Evolutionary conservation across 768 basidiomycete species (phyloP), one percentile per base, ranked within the genome.

Genomic region (Suillus lakei): DNA sequence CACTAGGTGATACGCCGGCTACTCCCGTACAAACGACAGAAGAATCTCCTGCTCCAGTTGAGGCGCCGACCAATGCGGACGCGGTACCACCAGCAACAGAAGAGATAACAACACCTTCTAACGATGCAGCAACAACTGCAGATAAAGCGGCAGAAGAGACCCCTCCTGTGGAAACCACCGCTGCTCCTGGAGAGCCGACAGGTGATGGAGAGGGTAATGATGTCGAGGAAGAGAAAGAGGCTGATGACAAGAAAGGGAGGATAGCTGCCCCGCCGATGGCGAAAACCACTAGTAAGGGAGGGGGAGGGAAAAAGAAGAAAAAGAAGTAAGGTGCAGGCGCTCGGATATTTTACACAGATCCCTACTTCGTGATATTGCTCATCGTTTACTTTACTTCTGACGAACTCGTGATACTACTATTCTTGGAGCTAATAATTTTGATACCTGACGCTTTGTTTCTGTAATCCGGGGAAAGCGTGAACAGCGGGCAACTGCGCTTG

Each of bases 261-360:
- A 23, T 12, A 16, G 16, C 0, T 3, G 69, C 61, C 44, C 18
- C 60, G 6, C 10, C 12, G 8, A 61, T 61, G 5, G n/a, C 71
- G 71, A 0, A 68, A 68, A 2, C 58, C 18, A 21, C 41, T n/a
- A 6, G n/a, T 23, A 50, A 26, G 69, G 55, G 8, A 54, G 48
- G 1, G 66, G 56, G 12, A 16, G 7, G 38, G 32, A 58, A 55
- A 6, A 66, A 64, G 44, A 68, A 68, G 60, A 72, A 70, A 6
- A 69, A 68, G 65, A 73, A 60, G 53, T 54, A 50, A 30, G 51
- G 56, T 54, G 53, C n/a, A 7, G 44, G 44, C 5, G 50, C 59
- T 56, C 60, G 32, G 38, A 23, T 36, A 34, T 55, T 13, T 12
- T 26, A 38, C 18, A 3, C 38, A 41, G 26, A 38, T 59, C 26